Conservation (phyloP, 176 grass and related monocot genomes). For the Carex cristatella region DNA sequence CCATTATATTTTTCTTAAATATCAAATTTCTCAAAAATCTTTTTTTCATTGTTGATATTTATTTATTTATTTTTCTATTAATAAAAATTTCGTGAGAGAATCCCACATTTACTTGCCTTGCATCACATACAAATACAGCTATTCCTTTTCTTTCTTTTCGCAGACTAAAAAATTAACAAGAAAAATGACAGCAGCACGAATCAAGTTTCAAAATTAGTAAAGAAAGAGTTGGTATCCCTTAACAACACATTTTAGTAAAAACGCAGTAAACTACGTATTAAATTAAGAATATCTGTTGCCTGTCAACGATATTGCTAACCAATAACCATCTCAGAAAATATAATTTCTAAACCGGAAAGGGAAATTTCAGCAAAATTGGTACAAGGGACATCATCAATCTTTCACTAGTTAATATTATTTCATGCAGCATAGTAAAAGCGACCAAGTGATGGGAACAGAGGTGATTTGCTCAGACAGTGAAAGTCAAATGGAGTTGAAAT, state of each 20-base stretch:
- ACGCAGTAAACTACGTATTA: no score
- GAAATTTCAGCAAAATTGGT: neutral
- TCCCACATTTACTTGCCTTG: no score
- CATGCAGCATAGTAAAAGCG: slow-evolving; percentile 1
- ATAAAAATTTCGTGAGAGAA: no score
- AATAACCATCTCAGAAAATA: neutral
- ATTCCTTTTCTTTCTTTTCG: no score
- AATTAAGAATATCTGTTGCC: neutral
- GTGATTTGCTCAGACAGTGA: neutral
- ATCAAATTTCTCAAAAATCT: no score
- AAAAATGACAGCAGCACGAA: neutral
- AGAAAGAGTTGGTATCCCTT: neutral
- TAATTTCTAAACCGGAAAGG: neutral
- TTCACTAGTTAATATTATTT: neutral
- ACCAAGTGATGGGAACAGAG: neutral
- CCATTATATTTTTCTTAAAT: no score
- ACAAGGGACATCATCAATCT: slow-evolving; percentile 1
- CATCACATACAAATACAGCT: no score
- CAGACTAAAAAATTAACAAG: neutral
- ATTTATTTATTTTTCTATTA: no score
- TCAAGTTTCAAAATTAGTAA: neutral
- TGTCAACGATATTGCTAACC: neutral
- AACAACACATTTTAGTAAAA: neutral
- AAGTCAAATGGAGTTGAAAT: neutral
- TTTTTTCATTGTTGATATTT: no score